Percentiles rank a stretch among this genome's conserved stretches.
Evolutionary conservation across 2,329 filamentous ascomycete genomes (phyloP).

Genomic region (Xylariaceae sp.): DNA sequence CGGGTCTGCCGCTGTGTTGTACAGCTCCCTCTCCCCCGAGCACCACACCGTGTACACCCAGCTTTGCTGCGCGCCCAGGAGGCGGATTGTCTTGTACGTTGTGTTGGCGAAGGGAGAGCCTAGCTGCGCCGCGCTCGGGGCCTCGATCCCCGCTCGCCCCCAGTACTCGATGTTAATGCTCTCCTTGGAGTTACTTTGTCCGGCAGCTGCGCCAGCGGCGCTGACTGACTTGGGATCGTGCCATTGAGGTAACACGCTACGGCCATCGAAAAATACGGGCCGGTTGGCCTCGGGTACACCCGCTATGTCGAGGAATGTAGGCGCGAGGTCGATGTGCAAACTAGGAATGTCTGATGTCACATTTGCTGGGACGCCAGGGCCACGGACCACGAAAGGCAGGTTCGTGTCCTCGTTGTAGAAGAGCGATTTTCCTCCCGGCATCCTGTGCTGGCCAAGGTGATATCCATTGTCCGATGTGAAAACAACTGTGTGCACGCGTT

Average conservation of each 20-base stretch:
- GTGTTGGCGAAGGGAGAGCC: conserved; percentile 37
- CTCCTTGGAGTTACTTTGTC: conserved; percentile 29
- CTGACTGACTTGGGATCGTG: conserved; percentile 24
- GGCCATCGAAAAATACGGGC: conserved; percentile 40
- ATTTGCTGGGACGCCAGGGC: conserved; percentile 34
- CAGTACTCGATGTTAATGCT: conserved; percentile 39
- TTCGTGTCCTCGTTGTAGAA: conserved; percentile 42
- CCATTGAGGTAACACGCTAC: conserved; percentile 40
- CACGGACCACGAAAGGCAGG: conserved; percentile 39
- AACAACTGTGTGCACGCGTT: conserved; percentile 9
- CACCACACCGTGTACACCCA: conserved; percentile 62
- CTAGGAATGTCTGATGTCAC: conserved; percentile 30
- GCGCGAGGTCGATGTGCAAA: conserved; percentile 38
- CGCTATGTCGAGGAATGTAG: conserved; percentile 40
- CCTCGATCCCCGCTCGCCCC: conserved; percentile 34
- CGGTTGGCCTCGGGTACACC: conserved; percentile 28
- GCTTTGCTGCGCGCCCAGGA: conserved; percentile 51
- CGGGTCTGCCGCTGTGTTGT: conserved; percentile 48
- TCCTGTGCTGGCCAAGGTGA: conserved; percentile 37
- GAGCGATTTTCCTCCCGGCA: conserved; percentile 36
- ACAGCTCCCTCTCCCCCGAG: conserved; percentile 59
- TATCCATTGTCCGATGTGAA: conserved; percentile 38
- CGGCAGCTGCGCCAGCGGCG: conserved; percentile 2
- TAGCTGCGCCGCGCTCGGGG: conserved; percentile 16
- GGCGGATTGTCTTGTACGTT: conserved; percentile 53